Percentiles rank a stretch among this genome's conserved stretches.
phyloP scores from a whole-genome alignment of 2,329 filamentous ascomycete genomes.

The Neofusicoccum ribis region DNA sequence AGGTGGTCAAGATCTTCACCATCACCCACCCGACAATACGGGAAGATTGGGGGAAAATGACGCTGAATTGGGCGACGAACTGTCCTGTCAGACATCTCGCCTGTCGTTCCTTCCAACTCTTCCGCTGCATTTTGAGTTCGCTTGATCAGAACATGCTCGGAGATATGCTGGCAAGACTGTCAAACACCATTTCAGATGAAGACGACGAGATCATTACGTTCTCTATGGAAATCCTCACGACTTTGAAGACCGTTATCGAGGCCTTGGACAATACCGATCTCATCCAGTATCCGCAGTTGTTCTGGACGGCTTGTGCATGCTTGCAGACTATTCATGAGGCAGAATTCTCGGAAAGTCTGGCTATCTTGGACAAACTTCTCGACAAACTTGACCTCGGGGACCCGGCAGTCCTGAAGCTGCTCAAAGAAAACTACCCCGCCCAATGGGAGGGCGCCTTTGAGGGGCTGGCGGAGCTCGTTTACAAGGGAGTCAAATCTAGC shows the following conservation, averaged over 20 bases:
- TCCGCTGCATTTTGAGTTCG: constrained; percentile 87
- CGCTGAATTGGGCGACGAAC: constrained; percentile 92
- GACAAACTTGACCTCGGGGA: constrained; percentile 79
- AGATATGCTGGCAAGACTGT: constrained; percentile 92
- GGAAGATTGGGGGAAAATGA: constrained; percentile 86
- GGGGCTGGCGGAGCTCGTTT: constrained; percentile 79
- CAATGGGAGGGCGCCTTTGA: constrained; percentile 90
- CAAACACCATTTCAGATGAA: constrained; percentile 95
- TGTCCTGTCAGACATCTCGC: constrained; percentile 93
- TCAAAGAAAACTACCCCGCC: constrained; percentile 76
- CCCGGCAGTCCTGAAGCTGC: constrained; percentile 64
- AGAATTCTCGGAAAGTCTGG: constrained; percentile 87
- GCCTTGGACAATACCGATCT: constrained; percentile 79
- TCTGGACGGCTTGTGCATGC: constrained; percentile 97
- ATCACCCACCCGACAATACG: constrained; percentile 82
- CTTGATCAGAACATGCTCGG: constrained; percentile 92
- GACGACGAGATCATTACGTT: constrained; percentile 93
- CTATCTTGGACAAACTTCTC: constrained; percentile 86
- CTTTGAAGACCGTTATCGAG: constrained; percentile 84
- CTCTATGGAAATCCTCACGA: constrained; percentile 96
- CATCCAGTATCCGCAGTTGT: constrained; percentile 87
- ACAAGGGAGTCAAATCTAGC: constrained; percentile 90
- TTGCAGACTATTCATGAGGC: constrained; percentile 95
- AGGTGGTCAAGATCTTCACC: constrained; percentile 83
- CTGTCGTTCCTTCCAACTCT: constrained; percentile 96